A percentile compares a stretch with the other conserved stretches of the same genome.
Evolutionary conservation across 768 basidiomycete species (phyloP).

Genomic region (Melanogaster broomeanus): DNA sequence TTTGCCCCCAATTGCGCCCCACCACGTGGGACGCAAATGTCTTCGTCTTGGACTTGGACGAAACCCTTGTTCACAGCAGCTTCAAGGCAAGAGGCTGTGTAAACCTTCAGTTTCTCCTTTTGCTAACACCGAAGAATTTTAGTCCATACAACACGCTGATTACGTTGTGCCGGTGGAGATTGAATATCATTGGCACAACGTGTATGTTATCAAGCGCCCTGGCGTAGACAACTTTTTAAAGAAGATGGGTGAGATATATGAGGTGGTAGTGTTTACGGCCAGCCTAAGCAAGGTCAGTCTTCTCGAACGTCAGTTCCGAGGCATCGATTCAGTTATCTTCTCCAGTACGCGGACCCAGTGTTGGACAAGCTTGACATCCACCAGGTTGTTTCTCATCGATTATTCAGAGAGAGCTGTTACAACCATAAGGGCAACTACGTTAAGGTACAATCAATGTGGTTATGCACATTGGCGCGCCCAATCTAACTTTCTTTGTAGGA

Average conservation of each 20-base stretch:
- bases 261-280: slow-evolving; percentile 97
- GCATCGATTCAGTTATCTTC: slow-evolving; percentile 11
- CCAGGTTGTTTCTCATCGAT: slow-evolving; percentile 87
- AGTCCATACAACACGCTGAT: slow-evolving; percentile 95
- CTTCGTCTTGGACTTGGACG: slow-evolving; percentile 95
- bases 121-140: slow-evolving; percentile 13
- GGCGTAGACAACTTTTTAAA: slow-evolving; percentile 97
- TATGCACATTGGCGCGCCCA: not conserved
- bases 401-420: slow-evolving; percentile 98
- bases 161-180: slow-evolving; percentile 99
- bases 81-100: slow-evolving; percentile 74
- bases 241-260: slow-evolving; percentile 98
- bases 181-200: slow-evolving; percentile 97
- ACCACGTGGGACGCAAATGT: slow-evolving; percentile 89
- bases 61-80: slow-evolving; percentile 95
- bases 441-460: slow-evolving; percentile 59
- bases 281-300: slow-evolving; percentile 88
- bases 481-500: slow-evolving; percentile 57
- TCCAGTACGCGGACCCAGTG: slow-evolving; percentile 96
- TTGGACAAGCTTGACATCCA: slow-evolving; percentile 95
- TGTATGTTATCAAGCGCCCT: slow-evolving; percentile 98
- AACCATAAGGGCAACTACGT: slow-evolving; percentile 99
- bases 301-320: not conserved
- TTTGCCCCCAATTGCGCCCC: slow-evolving; percentile 79
- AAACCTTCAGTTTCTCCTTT: not conserved